Base-by-base conservation (phyloP, 495 filamentous ascomycete genomes). In the Neurospora sp. region DNA sequence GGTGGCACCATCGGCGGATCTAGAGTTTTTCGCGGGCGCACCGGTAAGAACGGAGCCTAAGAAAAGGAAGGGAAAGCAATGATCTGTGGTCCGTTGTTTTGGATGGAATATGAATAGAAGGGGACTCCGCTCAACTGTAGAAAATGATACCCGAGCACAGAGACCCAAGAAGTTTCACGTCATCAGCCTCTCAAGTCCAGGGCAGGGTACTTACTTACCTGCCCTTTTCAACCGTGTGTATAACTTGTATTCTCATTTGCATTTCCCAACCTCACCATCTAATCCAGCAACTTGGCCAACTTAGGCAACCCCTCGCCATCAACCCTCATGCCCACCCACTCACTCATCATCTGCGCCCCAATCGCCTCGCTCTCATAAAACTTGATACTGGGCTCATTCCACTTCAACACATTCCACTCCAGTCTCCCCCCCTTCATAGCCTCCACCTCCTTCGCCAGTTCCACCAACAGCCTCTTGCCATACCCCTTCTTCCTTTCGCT, bases 311-410 rank as follows among this genome's bases (percentile, higher is more conserved):
- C 89, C 68, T 92, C 87, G 40, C 90, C 90, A 73, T 96, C 93
- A 18, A 98, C 89, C 80, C 95, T 91, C 92, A 97, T 94, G 74
- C 90, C 90, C 76, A 93, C 88, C 96, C 96, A 98, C 78, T 96
- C 94, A 71, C 87, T 87, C 92, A 94, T 91, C 76, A 83, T 83
- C 77, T 82, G 87, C n/a, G 95, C 96, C 6, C 96, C 95, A 72
- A 97, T 85, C 22, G 53, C 53, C 53, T 61, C 53, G 74, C 87
- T 85, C 78, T 90, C 87, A 77, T 99, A 98, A 78, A 99, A 98
- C 77, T 89, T 83, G 80, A 98, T 93, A 75, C 89, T 92, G 47
- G 92, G 92, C 84, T 93, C 88, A 81, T 99, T 98, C 94, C 88
- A 92, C 82, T 90, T 94, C 75, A 99, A 80, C 76, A 97, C 94